Conservation (phyloP, 2,329 filamentous ascomycete genomes). For the Sarocladiaceae sp. region DNA sequence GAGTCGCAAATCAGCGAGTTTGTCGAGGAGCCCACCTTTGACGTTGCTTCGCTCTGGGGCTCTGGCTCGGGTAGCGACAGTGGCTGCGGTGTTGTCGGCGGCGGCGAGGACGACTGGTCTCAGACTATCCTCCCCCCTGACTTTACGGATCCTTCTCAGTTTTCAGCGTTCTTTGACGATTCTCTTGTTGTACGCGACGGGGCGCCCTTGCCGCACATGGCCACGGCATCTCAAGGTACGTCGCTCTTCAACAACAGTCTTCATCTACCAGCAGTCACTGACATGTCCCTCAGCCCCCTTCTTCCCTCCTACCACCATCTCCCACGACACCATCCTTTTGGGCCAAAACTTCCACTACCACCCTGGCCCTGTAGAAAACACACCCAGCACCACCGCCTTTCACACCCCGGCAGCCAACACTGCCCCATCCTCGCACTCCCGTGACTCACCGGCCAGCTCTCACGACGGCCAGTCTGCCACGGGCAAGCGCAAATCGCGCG, state of each 20-base stretch:
- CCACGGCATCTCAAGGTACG: slow-evolving; percentile 2
- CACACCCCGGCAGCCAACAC: neutral
- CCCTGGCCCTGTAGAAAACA: neutral
- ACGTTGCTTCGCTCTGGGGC: neutral
- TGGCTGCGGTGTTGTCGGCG: neutral
- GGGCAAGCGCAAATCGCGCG: slow-evolving; percentile 13
- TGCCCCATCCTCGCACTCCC: neutral
- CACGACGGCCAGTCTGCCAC: neutral
- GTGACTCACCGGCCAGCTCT: slow-evolving; percentile 1
- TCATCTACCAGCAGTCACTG: too few species aligned
- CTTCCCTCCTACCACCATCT: neutral
- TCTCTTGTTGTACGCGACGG: neutral
- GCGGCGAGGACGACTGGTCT: slow-evolving; percentile 1
- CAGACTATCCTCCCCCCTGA: neutral
- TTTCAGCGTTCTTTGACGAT: slow-evolving; percentile 1
- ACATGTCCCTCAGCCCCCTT: too few species aligned
- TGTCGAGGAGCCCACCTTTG: neutral
- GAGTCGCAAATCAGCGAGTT: neutral
- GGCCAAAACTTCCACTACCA: slow-evolving; percentile 4
- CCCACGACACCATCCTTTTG: neutral
- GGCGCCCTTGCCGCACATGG: neutral
- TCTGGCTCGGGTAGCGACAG: neutral
- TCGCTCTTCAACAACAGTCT: neutral
- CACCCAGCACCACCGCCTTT: neutral
- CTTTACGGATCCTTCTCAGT: slow-evolving; percentile 1